phyloP scores from a whole-genome alignment of 2,329 filamentous ascomycete genomes.

The Penicillium digitatum region DNA sequence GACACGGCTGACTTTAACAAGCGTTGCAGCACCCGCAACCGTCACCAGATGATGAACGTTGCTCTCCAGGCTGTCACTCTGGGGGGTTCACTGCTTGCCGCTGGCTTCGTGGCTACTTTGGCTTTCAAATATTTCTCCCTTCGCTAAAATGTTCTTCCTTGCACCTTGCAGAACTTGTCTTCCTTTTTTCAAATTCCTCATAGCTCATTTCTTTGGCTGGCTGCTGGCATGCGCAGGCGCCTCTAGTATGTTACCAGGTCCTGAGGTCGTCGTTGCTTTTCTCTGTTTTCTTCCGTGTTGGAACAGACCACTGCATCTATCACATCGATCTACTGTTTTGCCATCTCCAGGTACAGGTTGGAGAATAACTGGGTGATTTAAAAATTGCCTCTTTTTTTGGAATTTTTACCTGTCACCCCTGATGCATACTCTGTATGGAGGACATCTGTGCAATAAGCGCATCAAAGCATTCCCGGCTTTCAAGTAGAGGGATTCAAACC shows the following conservation, averaged over 20 bases:
- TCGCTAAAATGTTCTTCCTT: conserved; percentile 10
- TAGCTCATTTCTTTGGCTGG: neutral
- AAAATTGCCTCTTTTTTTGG: neutral
- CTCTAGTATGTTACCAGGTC: neutral
- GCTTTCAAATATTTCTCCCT: conserved; percentile 40
- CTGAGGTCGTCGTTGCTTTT: neutral
- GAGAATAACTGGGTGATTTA: neutral
- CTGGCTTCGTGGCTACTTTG: conserved; percentile 40
- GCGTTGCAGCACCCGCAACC: conserved; percentile 51
- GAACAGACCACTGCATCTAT: conserved; percentile 10
- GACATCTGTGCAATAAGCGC: neutral
- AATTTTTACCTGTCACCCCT: neutral
- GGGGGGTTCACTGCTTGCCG: conserved; percentile 47
- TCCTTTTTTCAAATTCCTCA: conserved; percentile 8
- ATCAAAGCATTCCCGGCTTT: neutral
- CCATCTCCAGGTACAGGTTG: neutral
- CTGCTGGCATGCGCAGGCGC: conserved; percentile 25
- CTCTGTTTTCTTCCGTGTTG: neutral
- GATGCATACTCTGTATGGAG: no score
- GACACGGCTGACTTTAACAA: conserved; percentile 55
- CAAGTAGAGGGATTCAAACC: neutral
- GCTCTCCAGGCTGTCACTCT: conserved; percentile 50
- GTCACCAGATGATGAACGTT: conserved; percentile 55
- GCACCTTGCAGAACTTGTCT: neutral
- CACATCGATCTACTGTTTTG: neutral